phyloP scores from a whole-genome alignment of 2,329 filamentous ascomycete species.

The Arthrobotrys conoides region DNA sequence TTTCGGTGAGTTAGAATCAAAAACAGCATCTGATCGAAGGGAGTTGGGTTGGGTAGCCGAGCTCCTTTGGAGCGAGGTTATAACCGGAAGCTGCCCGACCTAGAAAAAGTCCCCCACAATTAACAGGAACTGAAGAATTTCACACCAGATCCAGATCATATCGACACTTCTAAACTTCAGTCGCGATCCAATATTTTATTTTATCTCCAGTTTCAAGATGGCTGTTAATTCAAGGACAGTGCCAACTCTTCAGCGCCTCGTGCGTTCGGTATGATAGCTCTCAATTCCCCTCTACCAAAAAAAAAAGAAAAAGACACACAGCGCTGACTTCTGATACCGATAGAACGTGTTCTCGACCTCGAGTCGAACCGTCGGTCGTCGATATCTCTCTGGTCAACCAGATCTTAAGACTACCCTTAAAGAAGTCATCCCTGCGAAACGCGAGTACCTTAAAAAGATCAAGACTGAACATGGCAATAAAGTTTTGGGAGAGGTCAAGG shows the following conservation, averaged over 20 bases:
- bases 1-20: too few relatives aligned
- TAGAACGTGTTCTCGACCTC: conserved; percentile 41
- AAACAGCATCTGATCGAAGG: background rate
- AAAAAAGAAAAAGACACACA: background rate
- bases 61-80: conserved; percentile 5
- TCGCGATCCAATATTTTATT: conserved; percentile 5
- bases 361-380: conserved; percentile 21
- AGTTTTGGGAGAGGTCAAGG: conserved; percentile 90
- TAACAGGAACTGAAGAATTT: conserved; percentile 11
- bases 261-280: conserved; percentile 25
- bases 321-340: conserved; percentile 13
- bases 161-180: background rate
- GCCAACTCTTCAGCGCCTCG: conserved; percentile 40
- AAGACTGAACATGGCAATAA: conserved; percentile 83
- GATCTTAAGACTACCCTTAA: conserved; percentile 90
- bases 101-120: conserved; percentile 18
- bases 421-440: conserved; percentile 88
- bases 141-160: conserved; percentile 15
- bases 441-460: conserved; percentile 92
- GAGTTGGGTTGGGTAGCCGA: conserved; percentile 9
- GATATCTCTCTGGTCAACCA: conserved; percentile 77
- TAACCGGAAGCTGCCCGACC: conserved; percentile 51
- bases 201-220: conserved; percentile 31
- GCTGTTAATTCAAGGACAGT: conserved; percentile 52
- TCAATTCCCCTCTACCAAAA: conserved; percentile 1